Base-by-base conservation (phyloP, 306 rosid species). In the Cicer yamashitae region DNA sequence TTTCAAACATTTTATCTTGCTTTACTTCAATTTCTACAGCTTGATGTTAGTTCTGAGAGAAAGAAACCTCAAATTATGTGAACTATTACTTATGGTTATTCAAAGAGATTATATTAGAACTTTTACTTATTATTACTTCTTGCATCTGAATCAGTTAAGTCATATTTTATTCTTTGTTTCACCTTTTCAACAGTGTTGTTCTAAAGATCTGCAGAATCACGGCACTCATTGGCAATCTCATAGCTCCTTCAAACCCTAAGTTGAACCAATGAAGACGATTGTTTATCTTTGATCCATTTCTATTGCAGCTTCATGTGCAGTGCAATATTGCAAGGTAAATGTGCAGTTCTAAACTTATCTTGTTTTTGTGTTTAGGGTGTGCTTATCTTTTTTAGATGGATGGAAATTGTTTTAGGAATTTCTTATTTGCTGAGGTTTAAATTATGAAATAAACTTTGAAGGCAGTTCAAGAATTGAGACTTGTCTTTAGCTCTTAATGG, bases 41-140 rank as follows among this genome's bases (percentile, higher is more conserved):
- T 11, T 20, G 12, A 47, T 62, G 75, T 56, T 41, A 45, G 46
- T 63, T 44, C 25, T 3, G 71, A 57, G 58, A 76, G 44, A 77
- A 75, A 54, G 67, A 70, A 72, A 72, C 52, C 22, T 17, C 44
- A 59, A 57, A 47, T 77, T 77, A 48, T 57, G 54, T 53, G 41
- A 71, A 46, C 58, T 10, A 9, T 6, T 44, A 34, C 25, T 45
- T 56, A 15, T 71, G 71, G 71, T 71, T 71, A 73, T 72, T 56
- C 67, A 13, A 57, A 67, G 67, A 73, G 66, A 40, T 72, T 71
- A 69, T 45, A 59, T 77, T 12, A 48, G 67, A 58, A 67, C 71
- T 57, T 57, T 40, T 46, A 62, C 73, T 30, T 30, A 30, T 30
- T 30, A 15, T 66, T 66, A 44, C 10, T 43, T 54, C 50, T 76